Conservation (phyloP, 2,329 filamentous ascomycete species). For the Diplodia sapinea region DNA sequence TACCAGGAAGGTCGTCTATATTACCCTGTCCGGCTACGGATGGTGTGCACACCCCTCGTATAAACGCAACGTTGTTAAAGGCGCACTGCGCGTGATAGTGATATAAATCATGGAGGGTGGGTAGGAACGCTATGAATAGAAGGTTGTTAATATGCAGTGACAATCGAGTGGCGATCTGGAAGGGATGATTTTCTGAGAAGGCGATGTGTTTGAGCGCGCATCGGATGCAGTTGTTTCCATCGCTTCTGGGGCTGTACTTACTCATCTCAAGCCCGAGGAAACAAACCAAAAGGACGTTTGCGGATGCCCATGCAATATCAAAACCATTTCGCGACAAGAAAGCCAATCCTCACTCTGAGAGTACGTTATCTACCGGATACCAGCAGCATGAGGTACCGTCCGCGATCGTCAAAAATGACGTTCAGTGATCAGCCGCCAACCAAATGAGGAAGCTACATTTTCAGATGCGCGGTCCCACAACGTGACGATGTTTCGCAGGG, state of each 20-base stretch:
- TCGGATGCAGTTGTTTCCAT: neutral
- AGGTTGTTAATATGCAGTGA: neutral
- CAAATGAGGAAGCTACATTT: neutral
- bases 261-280: too few species aligned
- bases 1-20: neutral
- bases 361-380: neutral
- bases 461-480: neutral
- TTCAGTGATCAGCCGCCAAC: neutral
- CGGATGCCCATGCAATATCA: neutral
- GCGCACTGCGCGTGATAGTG: neutral
- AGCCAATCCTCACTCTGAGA: neutral
- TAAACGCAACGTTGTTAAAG: neutral
- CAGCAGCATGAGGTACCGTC: neutral
- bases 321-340: neutral
- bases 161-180: neutral
- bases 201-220: neutral
- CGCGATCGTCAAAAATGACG: slow-evolving; percentile 1
- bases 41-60: neutral
- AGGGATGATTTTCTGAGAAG: neutral
- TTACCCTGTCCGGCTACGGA: neutral
- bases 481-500: neutral
- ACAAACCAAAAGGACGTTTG: neutral
- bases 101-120: neutral
- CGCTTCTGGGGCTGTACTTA: neutral
- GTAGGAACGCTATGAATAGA: slow-evolving; percentile 10